Conservation (phyloP, 164 flowering plant genomes). For the Annona cherimola region DNA sequence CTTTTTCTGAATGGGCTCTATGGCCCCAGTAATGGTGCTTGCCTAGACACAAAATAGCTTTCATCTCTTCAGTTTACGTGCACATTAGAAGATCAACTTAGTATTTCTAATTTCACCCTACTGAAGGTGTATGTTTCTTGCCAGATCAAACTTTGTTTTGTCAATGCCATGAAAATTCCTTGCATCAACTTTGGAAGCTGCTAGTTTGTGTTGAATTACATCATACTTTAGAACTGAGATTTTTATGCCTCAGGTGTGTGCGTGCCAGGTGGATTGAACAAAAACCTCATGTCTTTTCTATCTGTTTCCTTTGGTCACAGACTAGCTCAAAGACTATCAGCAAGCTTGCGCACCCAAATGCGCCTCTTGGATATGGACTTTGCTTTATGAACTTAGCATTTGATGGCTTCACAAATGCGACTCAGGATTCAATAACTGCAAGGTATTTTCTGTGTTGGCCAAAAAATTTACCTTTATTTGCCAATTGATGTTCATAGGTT, state of each 20-base stretch:
- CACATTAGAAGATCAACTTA: too few species aligned
- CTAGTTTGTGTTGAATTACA: background rate
- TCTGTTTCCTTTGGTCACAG: constrained; percentile 33
- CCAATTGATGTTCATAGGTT: background rate
- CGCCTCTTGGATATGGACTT: constrained; percentile 92
- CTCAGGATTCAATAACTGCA: constrained; percentile 85
- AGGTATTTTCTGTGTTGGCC: constrained; percentile 35
- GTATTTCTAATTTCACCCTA: background rate
- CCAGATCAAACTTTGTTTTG: background rate
- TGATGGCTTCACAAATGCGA: constrained; percentile 97
- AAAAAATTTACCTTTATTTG: background rate
- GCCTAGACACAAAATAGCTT: background rate
- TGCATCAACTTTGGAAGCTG: background rate
- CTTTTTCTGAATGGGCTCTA: background rate
- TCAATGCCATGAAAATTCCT: too few species aligned
- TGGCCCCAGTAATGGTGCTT: too few species aligned
- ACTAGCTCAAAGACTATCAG: constrained; percentile 92
- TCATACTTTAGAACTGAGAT: background rate
- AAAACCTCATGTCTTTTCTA: background rate
- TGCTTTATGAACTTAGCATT: constrained; percentile 91
- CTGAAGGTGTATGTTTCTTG: too few species aligned
- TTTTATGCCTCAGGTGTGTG: too few species aligned
- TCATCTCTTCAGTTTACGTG: background rate
- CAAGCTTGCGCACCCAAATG: constrained; percentile 95
- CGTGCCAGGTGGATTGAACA: background rate